Percentiles rank a stretch among this genome's conserved stretches.
Evolutionary conservation across 163 green algal genomes (phyloP).

Genomic region (Volvox carteri): DNA sequence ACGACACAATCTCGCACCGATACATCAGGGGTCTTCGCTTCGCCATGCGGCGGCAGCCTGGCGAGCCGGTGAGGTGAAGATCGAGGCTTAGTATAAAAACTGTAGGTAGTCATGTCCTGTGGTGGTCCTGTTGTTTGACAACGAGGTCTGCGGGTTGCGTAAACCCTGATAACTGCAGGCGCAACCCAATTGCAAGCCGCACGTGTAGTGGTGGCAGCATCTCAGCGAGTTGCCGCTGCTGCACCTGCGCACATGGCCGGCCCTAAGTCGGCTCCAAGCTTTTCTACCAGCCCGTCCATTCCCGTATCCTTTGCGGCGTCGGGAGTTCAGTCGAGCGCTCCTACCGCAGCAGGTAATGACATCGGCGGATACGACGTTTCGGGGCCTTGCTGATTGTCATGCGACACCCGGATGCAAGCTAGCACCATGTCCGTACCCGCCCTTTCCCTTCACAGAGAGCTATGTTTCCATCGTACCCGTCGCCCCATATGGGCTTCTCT

Average conservation of each 20-base stretch:
- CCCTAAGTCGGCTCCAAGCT: not conserved
- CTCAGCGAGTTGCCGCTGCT: constrained; percentile 17
- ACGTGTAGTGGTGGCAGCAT: constrained; percentile 26
- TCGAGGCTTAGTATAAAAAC: too few species aligned
- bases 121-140: too few species aligned
- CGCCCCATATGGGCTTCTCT: too few species aligned
- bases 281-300: constrained; percentile 31
- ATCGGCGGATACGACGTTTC: too few species aligned
- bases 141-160: not conserved
- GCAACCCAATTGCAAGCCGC: constrained; percentile 31
- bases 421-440: too few species aligned
- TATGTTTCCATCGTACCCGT: too few species aligned
- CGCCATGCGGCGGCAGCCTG: constrained; percentile 44
- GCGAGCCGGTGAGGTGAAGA: constrained; percentile 23
- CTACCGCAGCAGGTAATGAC: not conserved
- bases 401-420: too few species aligned
- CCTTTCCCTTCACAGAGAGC: too few species aligned
- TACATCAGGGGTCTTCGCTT: constrained; percentile 20
- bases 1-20: constrained; percentile 1
- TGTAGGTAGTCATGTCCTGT: too few species aligned
- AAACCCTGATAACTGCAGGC: constrained; percentile 25
- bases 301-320: constrained; percentile 36
- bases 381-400: too few species aligned
- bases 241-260: not conserved
- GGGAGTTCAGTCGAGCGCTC: not conserved